Base-by-base conservation (phyloP, 441 rosid species). In the Rhodomyrtus psidioides region DNA sequence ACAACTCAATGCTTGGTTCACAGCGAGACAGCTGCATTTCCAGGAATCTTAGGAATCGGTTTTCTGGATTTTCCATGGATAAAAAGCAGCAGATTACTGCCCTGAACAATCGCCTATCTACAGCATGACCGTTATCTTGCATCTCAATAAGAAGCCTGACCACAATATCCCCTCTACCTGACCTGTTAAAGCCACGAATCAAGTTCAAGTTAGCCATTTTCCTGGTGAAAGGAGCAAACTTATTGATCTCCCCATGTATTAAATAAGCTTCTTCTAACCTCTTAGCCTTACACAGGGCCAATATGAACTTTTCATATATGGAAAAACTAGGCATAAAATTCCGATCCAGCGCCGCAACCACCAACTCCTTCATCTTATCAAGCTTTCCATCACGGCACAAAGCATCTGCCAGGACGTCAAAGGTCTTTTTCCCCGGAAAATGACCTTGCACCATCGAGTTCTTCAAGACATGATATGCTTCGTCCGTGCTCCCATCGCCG, bases 41-140 rank as follows among this genome's bases (percentile, higher is more conserved):
- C 34, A 94, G 91, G 86, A 94, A 88, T 30, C 88, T 90, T 53
- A 91, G 88, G 86, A 92, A 84, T 54, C 82, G 93, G 26, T 55
- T 84, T 76, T 89, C 92, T 19, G 92, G 89, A 88, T 90, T 88
- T 88, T 93, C 95, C 93, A 90, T 90, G n/a, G 76, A 23, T 62
- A 91, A 92, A 7, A 96, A 88, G 90, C 92, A 84, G 58, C 85
- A 62, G 57, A 94, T 91, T 59, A 97, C 98, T 60, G 88, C 83
- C 88, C 95, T 94, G 86, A 87, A 91, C 84, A 92, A 83, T 60
- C 23, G 34, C 53, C 86, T 83, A 65, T 56, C 58, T 42, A 95
- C 92, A 26, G 17, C 76, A 87, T 92, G 90, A 83, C 96, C 98
- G 86, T 91, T 95, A 54, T 93, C 92, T 88, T 93, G 98, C 99